Percentiles rank a stretch among this genome's conserved stretches.
These are phyloP conservation scores for Amaranthus tricolor DNA, from an alignment of 179 eudicot species.

Conservation along the genomic window DNA sequence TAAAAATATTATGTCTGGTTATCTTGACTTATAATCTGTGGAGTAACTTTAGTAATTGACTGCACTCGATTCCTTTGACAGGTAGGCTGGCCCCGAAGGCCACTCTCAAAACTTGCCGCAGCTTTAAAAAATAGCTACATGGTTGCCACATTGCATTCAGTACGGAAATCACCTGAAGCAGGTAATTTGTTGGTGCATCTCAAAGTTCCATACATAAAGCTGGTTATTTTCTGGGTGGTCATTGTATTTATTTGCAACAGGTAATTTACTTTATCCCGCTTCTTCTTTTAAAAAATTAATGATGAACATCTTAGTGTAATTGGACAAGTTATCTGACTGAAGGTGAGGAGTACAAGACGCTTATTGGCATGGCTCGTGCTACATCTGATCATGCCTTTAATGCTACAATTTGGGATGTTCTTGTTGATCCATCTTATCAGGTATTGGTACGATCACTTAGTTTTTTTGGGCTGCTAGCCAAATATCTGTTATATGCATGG, in stretches of 20 bases:
- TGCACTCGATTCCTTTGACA: conserved; percentile 29
- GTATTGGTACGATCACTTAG: conserved; percentile 28
- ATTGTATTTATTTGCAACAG: conserved; percentile 3
- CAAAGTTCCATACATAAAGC: neutral
- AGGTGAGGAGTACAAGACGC: conserved; percentile 58
- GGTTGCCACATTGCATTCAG: conserved; percentile 86
- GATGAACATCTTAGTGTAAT: conserved; percentile 61
- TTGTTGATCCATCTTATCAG: conserved; percentile 97
- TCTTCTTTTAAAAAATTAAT: conserved; percentile 33
- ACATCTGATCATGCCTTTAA: conserved; percentile 98
- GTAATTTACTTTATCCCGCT: neutral
- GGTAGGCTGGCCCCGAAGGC: conserved; percentile 99
- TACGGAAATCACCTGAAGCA: conserved; percentile 54
- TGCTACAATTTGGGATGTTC: conserved; percentile 99
- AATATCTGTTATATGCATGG: neutral
- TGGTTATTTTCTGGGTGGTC: neutral
- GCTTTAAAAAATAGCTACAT: conserved; percentile 95
- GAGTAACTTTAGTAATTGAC: neutral
- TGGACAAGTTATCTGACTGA: conserved; percentile 83
- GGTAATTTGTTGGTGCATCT: conserved; percentile 45
- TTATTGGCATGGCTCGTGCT: conserved; percentile 99
- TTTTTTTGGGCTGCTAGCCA: neutral
- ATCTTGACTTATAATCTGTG: neutral
- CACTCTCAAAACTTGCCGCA: conserved; percentile 78
- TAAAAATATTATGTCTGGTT: conserved; percentile 4